A percentile compares a stretch with the other conserved stretches of the same genome.
Evolutionary conservation across 257 asterid species (phyloP).

Genomic region (Petrea volubilis): DNA sequence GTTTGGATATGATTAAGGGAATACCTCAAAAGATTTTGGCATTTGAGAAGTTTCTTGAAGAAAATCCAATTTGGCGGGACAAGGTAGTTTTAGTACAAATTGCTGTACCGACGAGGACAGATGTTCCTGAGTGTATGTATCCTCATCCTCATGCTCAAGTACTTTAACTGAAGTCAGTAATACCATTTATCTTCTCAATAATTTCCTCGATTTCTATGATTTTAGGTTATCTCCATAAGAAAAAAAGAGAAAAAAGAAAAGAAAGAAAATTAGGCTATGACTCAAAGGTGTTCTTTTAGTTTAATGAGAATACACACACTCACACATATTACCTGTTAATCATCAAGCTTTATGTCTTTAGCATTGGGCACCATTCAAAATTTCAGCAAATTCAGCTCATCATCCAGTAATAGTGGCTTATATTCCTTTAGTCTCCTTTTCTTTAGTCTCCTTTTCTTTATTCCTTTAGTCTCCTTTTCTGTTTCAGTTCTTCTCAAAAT

Average conservation of each 20-base stretch:
- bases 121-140: constrained; percentile 94
- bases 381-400: neutral
- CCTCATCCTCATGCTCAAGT: constrained; percentile 26
- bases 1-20: constrained; percentile 93
- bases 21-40: constrained; percentile 94
- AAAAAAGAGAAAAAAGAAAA: neutral
- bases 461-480: neutral
- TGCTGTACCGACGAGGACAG: constrained; percentile 96
- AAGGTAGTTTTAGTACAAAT: constrained; percentile 90
- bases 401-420: neutral
- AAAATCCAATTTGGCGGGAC: constrained; percentile 86
- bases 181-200: neutral
- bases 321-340: no score
- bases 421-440: no score
- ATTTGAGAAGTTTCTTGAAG: constrained; percentile 94
- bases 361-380: neutral
- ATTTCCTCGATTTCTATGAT: neutral
- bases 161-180: constrained; percentile 14
- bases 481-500: neutral
- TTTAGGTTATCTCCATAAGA: neutral
- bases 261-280: neutral
- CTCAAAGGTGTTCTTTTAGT: neutral
- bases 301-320: neutral
- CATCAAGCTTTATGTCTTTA: no score
- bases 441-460: no score